Evolutionary conservation across 2,329 filamentous ascomycete species (phyloP).

Genomic region (Meredithiella fracta): DNA sequence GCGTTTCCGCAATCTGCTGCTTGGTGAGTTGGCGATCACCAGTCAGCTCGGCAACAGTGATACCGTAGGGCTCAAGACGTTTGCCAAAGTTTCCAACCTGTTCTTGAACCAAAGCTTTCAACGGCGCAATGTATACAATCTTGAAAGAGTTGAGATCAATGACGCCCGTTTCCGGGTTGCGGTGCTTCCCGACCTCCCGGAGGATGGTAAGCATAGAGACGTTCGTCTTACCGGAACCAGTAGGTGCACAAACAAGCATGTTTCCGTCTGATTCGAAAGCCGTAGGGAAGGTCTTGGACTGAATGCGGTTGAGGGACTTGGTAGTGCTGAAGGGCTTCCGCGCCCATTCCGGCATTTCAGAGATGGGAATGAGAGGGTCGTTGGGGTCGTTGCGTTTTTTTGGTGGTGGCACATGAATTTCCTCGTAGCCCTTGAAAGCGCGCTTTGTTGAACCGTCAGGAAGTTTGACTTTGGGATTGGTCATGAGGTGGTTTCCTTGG

Average conservation of each 20-base stretch:
- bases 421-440: slow-evolving; percentile 94
- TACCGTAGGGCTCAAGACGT: slow-evolving; percentile 75
- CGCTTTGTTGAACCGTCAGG: slow-evolving; percentile 91
- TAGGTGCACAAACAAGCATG: slow-evolving; percentile 94
- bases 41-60: slow-evolving; percentile 86
- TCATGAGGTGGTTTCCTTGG: slow-evolving; percentile 97
- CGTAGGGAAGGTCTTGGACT: slow-evolving; percentile 79
- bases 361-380: slow-evolving; percentile 67
- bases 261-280: slow-evolving; percentile 92
- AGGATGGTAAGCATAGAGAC: slow-evolving; percentile 95
- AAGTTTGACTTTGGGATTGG: slow-evolving; percentile 87
- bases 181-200: slow-evolving; percentile 89
- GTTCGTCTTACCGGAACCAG: slow-evolving; percentile 95
- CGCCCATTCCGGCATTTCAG: slow-evolving; percentile 86
- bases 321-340: slow-evolving; percentile 69
- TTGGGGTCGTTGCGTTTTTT: slow-evolving; percentile 70
- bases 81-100: slow-evolving; percentile 96
- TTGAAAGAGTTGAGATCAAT: slow-evolving; percentile 96
- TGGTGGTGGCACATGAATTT: slow-evolving; percentile 89
- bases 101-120: slow-evolving; percentile 92
- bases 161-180: slow-evolving; percentile 75
- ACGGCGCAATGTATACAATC: slow-evolving; percentile 90
- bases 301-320: slow-evolving; percentile 82
- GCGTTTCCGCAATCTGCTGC: slow-evolving; percentile 93
- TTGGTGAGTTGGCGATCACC: slow-evolving; percentile 97